phyloP scores from a whole-genome alignment of 495 filamentous ascomycete genomes.

The Bacidia gigantensis region DNA sequence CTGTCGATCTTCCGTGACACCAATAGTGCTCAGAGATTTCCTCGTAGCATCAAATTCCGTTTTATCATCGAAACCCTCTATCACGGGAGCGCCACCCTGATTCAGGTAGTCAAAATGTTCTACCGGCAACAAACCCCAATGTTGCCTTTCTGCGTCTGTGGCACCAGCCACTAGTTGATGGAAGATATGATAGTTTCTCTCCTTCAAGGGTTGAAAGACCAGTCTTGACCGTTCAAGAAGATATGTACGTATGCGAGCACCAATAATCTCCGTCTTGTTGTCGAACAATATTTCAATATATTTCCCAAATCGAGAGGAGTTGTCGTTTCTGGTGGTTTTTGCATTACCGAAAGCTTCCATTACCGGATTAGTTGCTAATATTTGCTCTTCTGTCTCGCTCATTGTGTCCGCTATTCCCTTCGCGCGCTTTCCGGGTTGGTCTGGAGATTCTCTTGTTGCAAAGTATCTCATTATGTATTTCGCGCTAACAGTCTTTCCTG shows the following conservation, averaged over 20 bases:
- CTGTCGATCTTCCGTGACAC: conserved; percentile 61
- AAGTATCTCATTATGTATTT: conserved; percentile 99
- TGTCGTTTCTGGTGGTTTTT: conserved; percentile 97
- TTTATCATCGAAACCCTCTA: conserved; percentile 92
- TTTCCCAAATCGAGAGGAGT: conserved; percentile 97
- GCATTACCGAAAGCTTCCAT: conserved; percentile 99
- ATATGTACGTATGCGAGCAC: conserved; percentile 92
- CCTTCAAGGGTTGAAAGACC: conserved; percentile 96
- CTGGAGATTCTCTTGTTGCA: conserved; percentile 89
- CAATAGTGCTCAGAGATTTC: conserved; percentile 75
- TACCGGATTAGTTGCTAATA: conserved; percentile 94
- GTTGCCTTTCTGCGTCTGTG: conserved; percentile 67
- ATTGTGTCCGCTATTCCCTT: conserved; percentile 76
- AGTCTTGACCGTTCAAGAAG: conserved; percentile 88
- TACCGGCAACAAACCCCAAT: conserved; percentile 60
- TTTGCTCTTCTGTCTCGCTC: conserved; percentile 97
- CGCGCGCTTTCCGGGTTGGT: conserved; percentile 64
- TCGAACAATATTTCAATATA: conserved; percentile 99
- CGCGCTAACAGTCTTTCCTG: conserved; percentile 96
- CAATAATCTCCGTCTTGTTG: conserved; percentile 87
- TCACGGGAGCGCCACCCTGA: conserved; percentile 79
- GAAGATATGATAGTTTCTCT: conserved; percentile 98
- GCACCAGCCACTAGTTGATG: conserved; percentile 95
- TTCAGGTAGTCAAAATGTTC: conserved; percentile 95
- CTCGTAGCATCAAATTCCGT: conserved; percentile 82